A percentile compares a stretch with the other conserved stretches of the same genome.
phyloP scores from a whole-genome alignment of 148 eudicot genomes.

The Nepenthes gracilis region DNA sequence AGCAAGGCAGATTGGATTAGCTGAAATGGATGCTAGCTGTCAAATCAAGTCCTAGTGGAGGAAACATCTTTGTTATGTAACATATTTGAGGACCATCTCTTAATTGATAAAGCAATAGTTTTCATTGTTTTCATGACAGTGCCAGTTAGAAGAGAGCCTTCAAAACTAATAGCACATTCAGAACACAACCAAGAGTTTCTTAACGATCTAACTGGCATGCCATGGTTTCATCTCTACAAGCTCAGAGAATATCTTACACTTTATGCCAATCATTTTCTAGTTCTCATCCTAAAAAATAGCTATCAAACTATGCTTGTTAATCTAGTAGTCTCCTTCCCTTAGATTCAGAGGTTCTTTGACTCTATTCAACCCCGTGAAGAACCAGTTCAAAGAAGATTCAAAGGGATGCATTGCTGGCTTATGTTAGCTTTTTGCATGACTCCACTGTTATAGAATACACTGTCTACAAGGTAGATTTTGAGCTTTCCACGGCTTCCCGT shows the following conservation, averaged over 20 bases:
- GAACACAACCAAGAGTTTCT: constrained; percentile 91
- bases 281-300: too few relatives aligned
- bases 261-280: constrained; percentile 28
- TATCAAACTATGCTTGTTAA: too few relatives aligned
- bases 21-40: constrained; percentile 65
- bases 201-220: constrained; percentile 68
- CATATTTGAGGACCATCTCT: constrained; percentile 58
- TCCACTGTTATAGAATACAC: too few relatives aligned
- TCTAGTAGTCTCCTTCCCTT: too few relatives aligned
- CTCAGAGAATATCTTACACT: constrained; percentile 79
- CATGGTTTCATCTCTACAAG: constrained; percentile 42
- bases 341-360: too few relatives aligned
- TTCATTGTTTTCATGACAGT: constrained; percentile 51
- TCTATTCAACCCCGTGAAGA: too few relatives aligned
- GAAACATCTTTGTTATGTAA: constrained; percentile 38
- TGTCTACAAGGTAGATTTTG: constrained; percentile 4
- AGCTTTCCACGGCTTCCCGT: constrained; percentile 93
- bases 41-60: constrained; percentile 68
- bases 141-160: constrained; percentile 79
- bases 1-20: constrained; percentile 89
- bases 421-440: too few relatives aligned
- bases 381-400: too few relatives aligned
- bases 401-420: too few relatives aligned
- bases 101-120: constrained; percentile 31
- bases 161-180: constrained; percentile 83